Evolutionary conservation across 176 grass and related monocot species (phyloP).

Genomic region (Zea mays): DNA sequence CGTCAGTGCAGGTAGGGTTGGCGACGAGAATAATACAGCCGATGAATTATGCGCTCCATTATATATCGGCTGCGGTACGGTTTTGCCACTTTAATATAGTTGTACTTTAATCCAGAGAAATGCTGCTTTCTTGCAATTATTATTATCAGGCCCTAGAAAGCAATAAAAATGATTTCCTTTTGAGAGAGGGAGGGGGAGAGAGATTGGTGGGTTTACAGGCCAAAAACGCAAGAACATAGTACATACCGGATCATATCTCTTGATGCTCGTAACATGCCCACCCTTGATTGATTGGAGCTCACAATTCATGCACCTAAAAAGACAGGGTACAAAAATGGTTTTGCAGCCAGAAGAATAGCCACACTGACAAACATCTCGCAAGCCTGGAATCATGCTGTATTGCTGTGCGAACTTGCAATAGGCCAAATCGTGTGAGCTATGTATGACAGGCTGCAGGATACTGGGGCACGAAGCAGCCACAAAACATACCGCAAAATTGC

Average conservation of each 20-base stretch:
- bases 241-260: background rate
- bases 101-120: background rate
- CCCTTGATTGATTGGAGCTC: constrained; percentile 16
- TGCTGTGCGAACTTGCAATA: background rate
- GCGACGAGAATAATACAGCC: constrained; percentile 22
- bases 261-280: background rate
- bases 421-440: too few species aligned
- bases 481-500: background rate
- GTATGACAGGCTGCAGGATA: background rate
- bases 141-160: background rate
- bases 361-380: background rate
- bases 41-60: background rate
- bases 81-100: background rate
- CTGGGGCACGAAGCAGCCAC: background rate
- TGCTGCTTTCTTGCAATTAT: background rate
- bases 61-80: background rate
- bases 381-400: background rate
- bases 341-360: background rate
- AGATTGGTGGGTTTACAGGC: background rate
- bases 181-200: too few species aligned
- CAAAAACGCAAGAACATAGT: constrained; percentile 6
- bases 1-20: constrained; percentile 21
- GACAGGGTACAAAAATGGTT: background rate
- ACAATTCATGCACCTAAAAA: background rate
- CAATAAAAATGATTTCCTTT: background rate